Conservation (phyloP, 2,329 filamentous ascomycete genomes). For the Cladosporium sp. region DNA sequence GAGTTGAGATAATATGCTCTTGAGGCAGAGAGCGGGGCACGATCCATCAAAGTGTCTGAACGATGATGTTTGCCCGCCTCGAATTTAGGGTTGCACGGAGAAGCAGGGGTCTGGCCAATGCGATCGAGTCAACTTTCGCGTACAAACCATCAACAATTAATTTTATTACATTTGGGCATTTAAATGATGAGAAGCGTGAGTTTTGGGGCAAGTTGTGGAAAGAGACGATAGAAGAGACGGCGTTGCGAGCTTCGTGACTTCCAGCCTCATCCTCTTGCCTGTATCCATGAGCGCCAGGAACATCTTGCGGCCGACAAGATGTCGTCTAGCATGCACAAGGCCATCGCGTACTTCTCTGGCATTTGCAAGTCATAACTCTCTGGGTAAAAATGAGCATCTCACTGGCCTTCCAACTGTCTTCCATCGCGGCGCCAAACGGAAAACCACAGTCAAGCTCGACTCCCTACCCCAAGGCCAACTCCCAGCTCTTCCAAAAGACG, state of each 20-base stretch:
- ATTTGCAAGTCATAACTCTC: not conserved
- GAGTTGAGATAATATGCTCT: not conserved
- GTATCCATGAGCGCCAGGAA: conserved; percentile 10
- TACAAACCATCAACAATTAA: not conserved
- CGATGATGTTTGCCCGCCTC: conserved; percentile 1
- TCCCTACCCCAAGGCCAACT: conserved; percentile 60
- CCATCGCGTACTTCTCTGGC: not conserved
- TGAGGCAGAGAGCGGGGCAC: not conserved
- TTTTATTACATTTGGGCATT: not conserved
- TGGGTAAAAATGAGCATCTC: not conserved
- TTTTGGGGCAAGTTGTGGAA: not conserved
- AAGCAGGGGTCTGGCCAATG: conserved; percentile 10
- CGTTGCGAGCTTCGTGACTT: not conserved
- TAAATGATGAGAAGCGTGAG: not conserved
- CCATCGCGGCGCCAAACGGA: conserved; percentile 43
- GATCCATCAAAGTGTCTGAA: conserved; percentile 7
- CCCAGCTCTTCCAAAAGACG: conserved; percentile 42
- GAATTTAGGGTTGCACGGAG: conserved; percentile 5
- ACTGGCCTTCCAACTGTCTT: not conserved
- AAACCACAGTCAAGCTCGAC: conserved; percentile 39
- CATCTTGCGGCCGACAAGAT: conserved; percentile 6
- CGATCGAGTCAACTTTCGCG: not conserved
- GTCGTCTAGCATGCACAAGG: not conserved
- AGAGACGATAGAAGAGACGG: not conserved
- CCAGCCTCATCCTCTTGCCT: not conserved